A percentile compares a stretch with the other conserved stretches of the same genome.
phyloP scores from a whole-genome alignment of 2,329 filamentous ascomycete species.

The Botryotinia globosa region DNA sequence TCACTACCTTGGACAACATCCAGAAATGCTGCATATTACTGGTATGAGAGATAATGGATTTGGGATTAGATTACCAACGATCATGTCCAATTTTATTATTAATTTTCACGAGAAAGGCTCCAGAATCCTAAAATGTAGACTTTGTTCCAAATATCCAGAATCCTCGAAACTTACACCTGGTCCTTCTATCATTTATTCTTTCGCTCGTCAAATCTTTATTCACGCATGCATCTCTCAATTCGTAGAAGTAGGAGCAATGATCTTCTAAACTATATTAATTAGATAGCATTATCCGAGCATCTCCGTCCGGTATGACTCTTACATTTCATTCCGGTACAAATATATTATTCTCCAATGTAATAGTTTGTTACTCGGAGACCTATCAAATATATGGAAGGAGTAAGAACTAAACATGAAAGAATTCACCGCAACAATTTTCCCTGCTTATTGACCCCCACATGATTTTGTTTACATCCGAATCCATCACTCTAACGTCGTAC shows the following conservation, averaged over 20 bases:
- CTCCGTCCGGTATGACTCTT: slow-evolving; percentile 8
- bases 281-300: not conserved
- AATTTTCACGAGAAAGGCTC: not conserved
- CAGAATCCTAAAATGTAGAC: not conserved
- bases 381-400: not conserved
- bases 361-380: not conserved
- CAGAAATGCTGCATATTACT: not conserved
- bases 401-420: not conserved
- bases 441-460: slow-evolving; percentile 1
- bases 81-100: not conserved
- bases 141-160: not conserved
- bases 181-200: too few relatives aligned
- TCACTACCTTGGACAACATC: not conserved
- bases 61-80: not conserved
- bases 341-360: not conserved
- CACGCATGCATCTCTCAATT: not conserved
- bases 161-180: too few relatives aligned
- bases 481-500: not conserved
- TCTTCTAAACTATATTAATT: not conserved
- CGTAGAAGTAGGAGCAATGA: not conserved
- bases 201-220: not conserved
- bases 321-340: not conserved
- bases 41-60: not conserved
- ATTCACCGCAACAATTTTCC: slow-evolving; percentile 3
- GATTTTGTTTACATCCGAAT: not conserved